A percentile compares a stretch with the other conserved stretches of the same genome.
phyloP scores from a whole-genome alignment of 164 flowering plant species.

The Tinospora cordifolia region DNA sequence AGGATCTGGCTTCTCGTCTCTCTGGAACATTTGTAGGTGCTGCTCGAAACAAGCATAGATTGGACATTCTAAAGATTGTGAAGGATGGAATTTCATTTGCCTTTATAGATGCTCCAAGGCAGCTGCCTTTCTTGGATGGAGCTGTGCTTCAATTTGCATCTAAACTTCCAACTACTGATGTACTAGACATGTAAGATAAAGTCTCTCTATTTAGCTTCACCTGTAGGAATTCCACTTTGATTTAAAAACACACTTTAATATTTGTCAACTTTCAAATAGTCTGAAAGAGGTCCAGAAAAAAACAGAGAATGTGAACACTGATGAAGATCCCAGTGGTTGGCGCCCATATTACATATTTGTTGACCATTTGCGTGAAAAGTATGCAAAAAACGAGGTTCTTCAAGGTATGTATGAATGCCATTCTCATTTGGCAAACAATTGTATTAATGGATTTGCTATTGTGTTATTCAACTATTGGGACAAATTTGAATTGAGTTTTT shows the following conservation, averaged over 20 bases:
- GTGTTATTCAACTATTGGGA: neutral
- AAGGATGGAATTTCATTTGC: no score
- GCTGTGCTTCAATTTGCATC: slow-evolving; percentile 71
- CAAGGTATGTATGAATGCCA: slow-evolving; percentile 42
- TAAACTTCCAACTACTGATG: slow-evolving; percentile 68
- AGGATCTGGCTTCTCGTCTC: slow-evolving; percentile 69
- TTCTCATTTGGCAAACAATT: neutral
- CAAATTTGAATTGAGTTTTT: neutral
- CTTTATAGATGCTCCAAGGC: slow-evolving; percentile 70
- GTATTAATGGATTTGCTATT: neutral
- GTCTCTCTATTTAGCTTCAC: neutral
- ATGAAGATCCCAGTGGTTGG: slow-evolving; percentile 99
- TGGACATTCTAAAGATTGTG: no score
- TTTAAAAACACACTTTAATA: slow-evolving; percentile 8
- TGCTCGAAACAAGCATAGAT: slow-evolving; percentile 71
- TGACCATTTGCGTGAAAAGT: slow-evolving; percentile 67
- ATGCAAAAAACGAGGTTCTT: slow-evolving; percentile 61
- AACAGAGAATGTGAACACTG: slow-evolving; percentile 65
- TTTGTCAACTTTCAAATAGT: slow-evolving; percentile 33
- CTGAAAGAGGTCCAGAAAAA: slow-evolving; percentile 63
- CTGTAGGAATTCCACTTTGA: neutral
- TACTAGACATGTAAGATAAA: slow-evolving; percentile 63
- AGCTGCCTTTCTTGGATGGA: slow-evolving; percentile 68
- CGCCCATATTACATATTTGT: slow-evolving; percentile 71
- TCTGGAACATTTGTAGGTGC: slow-evolving; percentile 71